Conservation (phyloP, 2,329 filamentous ascomycete species). For the Lachnellula willkommii region DNA sequence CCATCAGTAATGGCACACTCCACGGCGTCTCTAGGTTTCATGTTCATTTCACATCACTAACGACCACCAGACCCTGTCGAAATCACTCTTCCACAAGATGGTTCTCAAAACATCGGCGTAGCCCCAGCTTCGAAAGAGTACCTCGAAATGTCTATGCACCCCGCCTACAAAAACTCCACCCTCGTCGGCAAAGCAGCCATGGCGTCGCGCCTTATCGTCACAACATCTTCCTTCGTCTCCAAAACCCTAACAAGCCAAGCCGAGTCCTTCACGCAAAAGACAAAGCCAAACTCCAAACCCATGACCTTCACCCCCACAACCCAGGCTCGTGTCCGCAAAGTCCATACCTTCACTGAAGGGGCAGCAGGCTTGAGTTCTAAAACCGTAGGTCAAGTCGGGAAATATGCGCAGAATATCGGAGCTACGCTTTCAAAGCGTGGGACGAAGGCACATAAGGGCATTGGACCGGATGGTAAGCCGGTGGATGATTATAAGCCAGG, state of each 20-base stretch:
- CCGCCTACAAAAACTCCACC: slow-evolving; percentile 82
- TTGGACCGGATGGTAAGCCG: slow-evolving; percentile 62
- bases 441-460: slow-evolving; percentile 51
- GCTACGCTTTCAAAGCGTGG: slow-evolving; percentile 66
- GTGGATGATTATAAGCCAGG: slow-evolving; percentile 73
- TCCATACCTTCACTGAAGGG: slow-evolving; percentile 76
- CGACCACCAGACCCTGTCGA: slow-evolving; percentile 63
- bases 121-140: slow-evolving; percentile 65
- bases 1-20: not conserved
- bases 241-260: slow-evolving; percentile 73
- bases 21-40: not conserved
- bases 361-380: slow-evolving; percentile 78
- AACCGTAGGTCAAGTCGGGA: slow-evolving; percentile 78
- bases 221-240: slow-evolving; percentile 72
- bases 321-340: slow-evolving; percentile 78
- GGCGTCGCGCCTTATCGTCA: slow-evolving; percentile 88
- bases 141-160: slow-evolving; percentile 72
- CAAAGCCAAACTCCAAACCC: slow-evolving; percentile 71
- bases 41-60: slow-evolving; percentile 4
- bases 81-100: slow-evolving; percentile 66
- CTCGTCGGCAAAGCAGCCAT: slow-evolving; percentile 82
- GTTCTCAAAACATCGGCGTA: slow-evolving; percentile 60
- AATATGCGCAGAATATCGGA: slow-evolving; percentile 84
- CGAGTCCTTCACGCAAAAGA: slow-evolving; percentile 73
- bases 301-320: slow-evolving; percentile 84